These are phyloP conservation scores for Penicillium janthinellum DNA, from an alignment of 2,329 filamentous ascomycete species.

Conservation along the genomic window DNA sequence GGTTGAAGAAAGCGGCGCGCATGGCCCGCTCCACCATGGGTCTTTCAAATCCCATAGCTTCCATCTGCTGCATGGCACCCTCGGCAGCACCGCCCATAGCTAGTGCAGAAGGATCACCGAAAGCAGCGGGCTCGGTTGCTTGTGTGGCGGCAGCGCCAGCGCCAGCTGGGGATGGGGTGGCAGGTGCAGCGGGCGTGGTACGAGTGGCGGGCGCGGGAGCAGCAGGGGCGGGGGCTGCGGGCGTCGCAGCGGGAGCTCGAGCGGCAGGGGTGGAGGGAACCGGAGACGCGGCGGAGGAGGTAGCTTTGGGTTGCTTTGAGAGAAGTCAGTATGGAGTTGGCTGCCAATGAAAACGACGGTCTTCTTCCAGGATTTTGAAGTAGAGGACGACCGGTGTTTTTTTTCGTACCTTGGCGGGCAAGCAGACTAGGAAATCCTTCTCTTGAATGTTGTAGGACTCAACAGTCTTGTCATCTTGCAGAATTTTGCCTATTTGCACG, in stretches of 20 bases:
- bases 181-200: conserved; percentile 47
- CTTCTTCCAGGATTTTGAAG: neutral
- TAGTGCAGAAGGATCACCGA: conserved; percentile 77
- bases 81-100: conserved; percentile 81
- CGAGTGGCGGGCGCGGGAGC: conserved; percentile 56
- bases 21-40: conserved; percentile 89
- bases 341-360: neutral
- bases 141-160: conserved; percentile 41
- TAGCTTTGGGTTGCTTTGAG: conserved; percentile 68
- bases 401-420: conserved; percentile 84
- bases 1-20: conserved; percentile 95
- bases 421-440: conserved; percentile 99
- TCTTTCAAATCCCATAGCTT: conserved; percentile 93
- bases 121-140: conserved; percentile 43
- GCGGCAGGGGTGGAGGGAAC: conserved; percentile 42
- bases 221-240: conserved; percentile 54
- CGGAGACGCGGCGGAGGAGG: conserved; percentile 40
- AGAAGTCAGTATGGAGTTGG: neutral
- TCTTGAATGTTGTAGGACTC: conserved; percentile 98
- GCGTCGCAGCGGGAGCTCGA: conserved; percentile 42
- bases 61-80: conserved; percentile 86
- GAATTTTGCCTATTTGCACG: conserved; percentile 76
- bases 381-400: conserved; percentile 8
- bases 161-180: conserved; percentile 46
- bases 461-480: conserved; percentile 96